A percentile compares a stretch with the other conserved stretches of the same genome.
Evolutionary conservation across 2,329 filamentous ascomycete species (phyloP).

Genomic region (Trichoderma polysporum): DNA sequence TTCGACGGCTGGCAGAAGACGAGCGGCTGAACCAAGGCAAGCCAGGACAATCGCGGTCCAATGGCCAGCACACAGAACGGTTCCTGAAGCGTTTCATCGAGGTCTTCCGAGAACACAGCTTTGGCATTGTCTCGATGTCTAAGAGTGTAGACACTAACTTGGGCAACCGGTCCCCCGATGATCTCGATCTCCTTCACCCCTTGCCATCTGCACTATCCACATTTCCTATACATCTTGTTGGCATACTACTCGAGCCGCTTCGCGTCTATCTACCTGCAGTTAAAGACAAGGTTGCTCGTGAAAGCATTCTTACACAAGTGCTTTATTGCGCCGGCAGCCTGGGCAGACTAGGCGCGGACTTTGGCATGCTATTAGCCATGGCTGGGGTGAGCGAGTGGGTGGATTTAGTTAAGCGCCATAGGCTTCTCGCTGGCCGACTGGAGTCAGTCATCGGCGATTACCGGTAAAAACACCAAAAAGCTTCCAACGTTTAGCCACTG

Average conservation of each 20-base stretch:
- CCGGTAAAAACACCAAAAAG: constrained; percentile 25
- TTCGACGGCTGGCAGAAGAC: constrained; percentile 86
- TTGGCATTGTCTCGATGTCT: constrained; percentile 92
- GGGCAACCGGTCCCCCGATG: constrained; percentile 22
- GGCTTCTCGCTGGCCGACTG: constrained; percentile 75
- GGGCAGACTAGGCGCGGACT: constrained; percentile 86
- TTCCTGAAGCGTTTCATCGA: constrained; percentile 96
- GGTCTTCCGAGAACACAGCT: constrained; percentile 96
- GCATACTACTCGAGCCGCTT: constrained; percentile 76
- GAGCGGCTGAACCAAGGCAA: constrained; percentile 58
- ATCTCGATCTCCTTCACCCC: constrained; percentile 47
- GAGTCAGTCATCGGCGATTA: constrained; percentile 65
- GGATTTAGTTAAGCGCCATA: constrained; percentile 83
- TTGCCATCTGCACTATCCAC: constrained; percentile 76
- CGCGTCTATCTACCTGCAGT: constrained; percentile 77
- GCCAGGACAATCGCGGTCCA: constrained; percentile 52
- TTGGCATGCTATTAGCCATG: constrained; percentile 77
- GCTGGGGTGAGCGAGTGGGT: constrained; percentile 71
- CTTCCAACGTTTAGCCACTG: neutral
- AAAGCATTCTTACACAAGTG: constrained; percentile 88
- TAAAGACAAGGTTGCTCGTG: constrained; percentile 73
- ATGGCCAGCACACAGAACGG: constrained; percentile 88
- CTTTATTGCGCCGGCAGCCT: constrained; percentile 91
- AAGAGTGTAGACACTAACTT: constrained; percentile 67
- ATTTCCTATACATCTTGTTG: constrained; percentile 80